Evolutionary conservation across 345 rosid genomes (phyloP), one percentile per base, ranked within the genome.

Genomic region (Hibiscus trionum): DNA sequence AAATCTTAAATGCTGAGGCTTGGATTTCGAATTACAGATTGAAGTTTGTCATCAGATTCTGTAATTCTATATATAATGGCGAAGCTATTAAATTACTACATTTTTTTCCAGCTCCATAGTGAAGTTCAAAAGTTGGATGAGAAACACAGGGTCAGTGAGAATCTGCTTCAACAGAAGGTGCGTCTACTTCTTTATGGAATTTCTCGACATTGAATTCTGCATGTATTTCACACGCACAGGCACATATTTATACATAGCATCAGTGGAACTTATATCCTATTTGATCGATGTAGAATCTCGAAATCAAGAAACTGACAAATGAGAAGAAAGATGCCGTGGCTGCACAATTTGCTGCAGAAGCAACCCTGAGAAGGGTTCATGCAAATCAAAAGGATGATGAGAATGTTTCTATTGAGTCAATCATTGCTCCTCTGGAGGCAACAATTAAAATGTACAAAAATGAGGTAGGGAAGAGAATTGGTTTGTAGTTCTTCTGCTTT

Each of bases 291-390:
- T 79, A 95, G 97, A 89, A 88, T 72, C 86, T 89, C 63, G 96
- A 95, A 77, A 82, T 87, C 77, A 95, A 81, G 85, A 90, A 83
- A 70, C 79, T 90, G 9, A 37, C 27, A 56, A 77, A 75, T n/a
- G 96, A 88, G 78, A 90, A 88, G 82, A 92, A 83, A 85, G 94
- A 92, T 63, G 97, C 97, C 58, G 24, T 90, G 56, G 88, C 96
- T 14, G 97, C 93, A 17, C 99, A 88, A 37, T 90, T 84, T 53
- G 97, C 94, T 17, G 97, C 96, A 19, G 99, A 92, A 83, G 92
- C 86, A 57, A 83, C 96, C 63, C 89, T 92, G 2, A 80, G 96
- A 74, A 88, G 97, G 82, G 85, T 92, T 31, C 86, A 89, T 49
- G 85, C 83, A 33, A 82, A 79, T 74, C 88, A 84, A 39, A 90